Percentiles rank a stretch among this genome's conserved stretches.
phyloP scores from a whole-genome alignment of 805 yeast species.

The Candida ipomoeae region DNA sequence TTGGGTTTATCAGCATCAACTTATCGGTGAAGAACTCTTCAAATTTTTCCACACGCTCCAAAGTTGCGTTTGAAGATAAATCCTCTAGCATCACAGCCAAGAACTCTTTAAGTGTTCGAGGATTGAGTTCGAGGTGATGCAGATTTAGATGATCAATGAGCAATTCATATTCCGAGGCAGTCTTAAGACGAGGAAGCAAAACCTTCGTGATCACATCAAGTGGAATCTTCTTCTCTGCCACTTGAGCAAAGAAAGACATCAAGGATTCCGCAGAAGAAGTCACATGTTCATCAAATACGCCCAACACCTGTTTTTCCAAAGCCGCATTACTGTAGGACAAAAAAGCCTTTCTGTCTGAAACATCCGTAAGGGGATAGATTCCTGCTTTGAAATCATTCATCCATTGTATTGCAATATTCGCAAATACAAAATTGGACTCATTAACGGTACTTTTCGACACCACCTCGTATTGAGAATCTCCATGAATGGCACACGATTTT shows the following conservation, averaged over 20 bases:
- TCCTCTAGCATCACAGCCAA: conserved; percentile 13
- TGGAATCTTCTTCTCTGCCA: conserved; percentile 2
- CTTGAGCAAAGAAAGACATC: conserved; percentile 3
- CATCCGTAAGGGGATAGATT: conserved; percentile 15
- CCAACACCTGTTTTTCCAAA: not conserved
- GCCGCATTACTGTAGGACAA: conserved; percentile 13
- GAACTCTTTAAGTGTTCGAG: conserved; percentile 12
- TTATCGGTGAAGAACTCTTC: conserved; percentile 6
- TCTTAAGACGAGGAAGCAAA: conserved; percentile 14
- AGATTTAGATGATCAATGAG: conserved; percentile 13
- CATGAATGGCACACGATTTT: conserved; percentile 25
- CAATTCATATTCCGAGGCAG: conserved; percentile 9
- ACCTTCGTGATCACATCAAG: conserved; percentile 12
- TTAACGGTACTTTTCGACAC: conserved; percentile 13
- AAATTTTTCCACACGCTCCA: conserved; percentile 12
- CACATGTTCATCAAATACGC: conserved; percentile 2
- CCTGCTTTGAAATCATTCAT: conserved; percentile 23
- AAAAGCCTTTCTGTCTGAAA: conserved; percentile 12
- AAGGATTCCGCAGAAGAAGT: conserved; percentile 2
- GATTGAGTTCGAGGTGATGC: conserved; percentile 12
- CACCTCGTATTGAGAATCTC: conserved; percentile 23
- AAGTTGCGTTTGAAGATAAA: conserved; percentile 11
- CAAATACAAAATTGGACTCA: conserved; percentile 22
- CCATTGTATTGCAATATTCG: conserved; percentile 29
- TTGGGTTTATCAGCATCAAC: conserved; percentile 14